Conservation (phyloP, 2,329 filamentous ascomycete species). For the Colletotrichum navitas region DNA sequence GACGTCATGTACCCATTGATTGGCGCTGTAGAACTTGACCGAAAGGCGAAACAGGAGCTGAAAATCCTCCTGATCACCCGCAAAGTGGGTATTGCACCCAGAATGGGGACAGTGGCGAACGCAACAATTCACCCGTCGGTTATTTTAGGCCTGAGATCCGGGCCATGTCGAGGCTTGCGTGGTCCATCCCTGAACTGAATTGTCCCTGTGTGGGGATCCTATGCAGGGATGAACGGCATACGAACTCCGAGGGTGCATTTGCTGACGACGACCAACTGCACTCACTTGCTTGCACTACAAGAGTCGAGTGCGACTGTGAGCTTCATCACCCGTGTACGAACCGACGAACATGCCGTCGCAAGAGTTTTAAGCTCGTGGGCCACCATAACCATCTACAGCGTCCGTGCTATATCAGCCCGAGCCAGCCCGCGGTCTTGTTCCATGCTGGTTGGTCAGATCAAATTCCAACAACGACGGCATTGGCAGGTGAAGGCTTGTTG, state of each 20-base stretch:
- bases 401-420: background rate
- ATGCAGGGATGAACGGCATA: conserved; percentile 21
- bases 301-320: conserved; percentile 3
- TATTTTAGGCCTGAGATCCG: background rate
- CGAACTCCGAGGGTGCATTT: background rate
- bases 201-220: background rate
- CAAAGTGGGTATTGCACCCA: background rate
- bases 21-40: conserved; percentile 16
- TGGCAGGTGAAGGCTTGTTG: background rate
- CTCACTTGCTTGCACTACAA: conserved; percentile 2
- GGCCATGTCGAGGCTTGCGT: background rate
- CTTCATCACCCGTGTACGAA: background rate
- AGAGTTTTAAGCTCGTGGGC: conserved; percentile 12
- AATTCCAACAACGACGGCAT: background rate
- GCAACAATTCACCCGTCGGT: background rate
- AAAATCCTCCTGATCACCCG: conserved; percentile 20
- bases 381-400: background rate
- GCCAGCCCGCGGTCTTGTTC: no score
- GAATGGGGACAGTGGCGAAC: conserved; percentile 6
- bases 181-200: conserved; percentile 6
- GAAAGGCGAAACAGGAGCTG: conserved; percentile 4
- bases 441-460: background rate
- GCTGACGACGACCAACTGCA: background rate
- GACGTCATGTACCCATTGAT: conserved; percentile 35
- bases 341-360: background rate